Percentiles rank a stretch among this genome's conserved stretches.
Evolutionary conservation across 805 yeast species (phyloP).

Genomic region (Monosporozyma servazzii): DNA sequence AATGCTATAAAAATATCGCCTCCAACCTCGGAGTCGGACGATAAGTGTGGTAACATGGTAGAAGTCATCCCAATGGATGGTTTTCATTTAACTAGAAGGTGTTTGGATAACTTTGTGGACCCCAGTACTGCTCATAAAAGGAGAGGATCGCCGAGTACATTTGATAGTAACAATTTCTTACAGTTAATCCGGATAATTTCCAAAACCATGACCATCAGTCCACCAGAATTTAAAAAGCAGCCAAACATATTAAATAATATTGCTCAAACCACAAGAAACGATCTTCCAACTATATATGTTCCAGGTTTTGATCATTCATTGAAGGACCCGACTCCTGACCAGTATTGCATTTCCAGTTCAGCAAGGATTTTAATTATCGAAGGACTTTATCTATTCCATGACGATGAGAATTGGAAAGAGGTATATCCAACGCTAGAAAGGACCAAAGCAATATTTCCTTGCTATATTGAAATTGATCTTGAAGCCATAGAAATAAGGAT

Average conservation of each 20-base stretch:
- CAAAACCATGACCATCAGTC: conserved; percentile 7
- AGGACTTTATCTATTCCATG: conserved; percentile 62
- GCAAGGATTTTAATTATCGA: conserved; percentile 58
- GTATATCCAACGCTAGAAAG: conserved; percentile 10
- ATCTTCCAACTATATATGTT: conserved; percentile 34
- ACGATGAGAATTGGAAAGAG: conserved; percentile 48
- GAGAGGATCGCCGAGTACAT: conserved; percentile 83
- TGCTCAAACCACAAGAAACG: conserved; percentile 11
- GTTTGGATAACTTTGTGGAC: conserved; percentile 42
- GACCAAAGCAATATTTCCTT: conserved; percentile 34
- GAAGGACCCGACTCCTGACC: conserved; percentile 61
- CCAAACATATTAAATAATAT: conserved; percentile 11
- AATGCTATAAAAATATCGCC: conserved; percentile 16
- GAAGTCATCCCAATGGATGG: conserved; percentile 66
- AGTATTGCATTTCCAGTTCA: conserved; percentile 36
- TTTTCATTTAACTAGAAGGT: conserved; percentile 50
- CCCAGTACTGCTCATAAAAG: conserved; percentile 48
- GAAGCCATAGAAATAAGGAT: conserved; percentile 46
- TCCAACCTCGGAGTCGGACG: background rate
- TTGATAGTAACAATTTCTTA: conserved; percentile 45
- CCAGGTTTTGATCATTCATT: conserved; percentile 72
- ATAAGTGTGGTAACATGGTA: conserved; percentile 24
- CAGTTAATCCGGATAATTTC: conserved; percentile 1
- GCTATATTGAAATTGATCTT: conserved; percentile 43
- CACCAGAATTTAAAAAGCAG: conserved; percentile 3